A percentile compares a stretch with the other conserved stretches of the same genome.
Conservation (phyloP, 2,329 filamentous ascomycete species). For the Hansfordia pulvinata region DNA sequence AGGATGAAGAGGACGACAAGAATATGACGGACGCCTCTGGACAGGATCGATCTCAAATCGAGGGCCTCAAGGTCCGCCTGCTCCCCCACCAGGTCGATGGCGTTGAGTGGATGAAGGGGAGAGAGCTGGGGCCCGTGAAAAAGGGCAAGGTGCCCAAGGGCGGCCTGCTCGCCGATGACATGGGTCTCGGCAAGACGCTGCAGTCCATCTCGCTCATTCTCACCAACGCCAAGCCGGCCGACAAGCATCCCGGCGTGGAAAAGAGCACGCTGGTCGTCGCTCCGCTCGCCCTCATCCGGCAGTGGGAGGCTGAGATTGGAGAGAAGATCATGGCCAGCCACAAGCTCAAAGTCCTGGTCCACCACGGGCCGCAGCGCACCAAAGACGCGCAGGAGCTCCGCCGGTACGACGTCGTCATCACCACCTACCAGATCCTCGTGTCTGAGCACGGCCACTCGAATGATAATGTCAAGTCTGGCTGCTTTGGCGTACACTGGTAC, state of each 20-base stretch:
- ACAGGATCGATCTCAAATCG: conserved; percentile 45
- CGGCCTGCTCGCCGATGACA: conserved; percentile 90
- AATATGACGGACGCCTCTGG: conserved; percentile 31
- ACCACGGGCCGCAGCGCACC: conserved; percentile 77
- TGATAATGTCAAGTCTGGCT: conserved; percentile 57
- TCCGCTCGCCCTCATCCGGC: conserved; percentile 83
- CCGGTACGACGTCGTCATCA: conserved; percentile 88
- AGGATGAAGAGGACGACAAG: conserved; percentile 51
- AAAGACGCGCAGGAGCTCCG: conserved; percentile 67
- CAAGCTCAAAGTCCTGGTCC: conserved; percentile 68
- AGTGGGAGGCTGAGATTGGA: conserved; percentile 91
- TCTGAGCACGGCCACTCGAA: conserved; percentile 71
- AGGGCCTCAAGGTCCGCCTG: conserved; percentile 76
- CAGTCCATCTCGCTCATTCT: conserved; percentile 86
- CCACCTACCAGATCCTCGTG: conserved; percentile 89
- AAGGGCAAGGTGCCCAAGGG: conserved; percentile 74
- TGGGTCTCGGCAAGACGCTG: conserved; percentile 93
- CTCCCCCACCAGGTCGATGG: conserved; percentile 91
- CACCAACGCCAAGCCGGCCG: conserved; percentile 59
- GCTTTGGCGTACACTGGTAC: conserved; percentile 90
- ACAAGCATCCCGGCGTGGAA: conserved; percentile 45
- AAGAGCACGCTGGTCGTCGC: conserved; percentile 85
- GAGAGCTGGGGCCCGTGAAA: conserved; percentile 77
- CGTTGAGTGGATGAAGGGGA: conserved; percentile 87
- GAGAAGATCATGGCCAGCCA: conserved; percentile 62